A percentile compares a stretch with the other conserved stretches of the same genome.
phyloP scores from a whole-genome alignment of 176 grass and related monocot species.

The Oryza rufipogon region DNA sequence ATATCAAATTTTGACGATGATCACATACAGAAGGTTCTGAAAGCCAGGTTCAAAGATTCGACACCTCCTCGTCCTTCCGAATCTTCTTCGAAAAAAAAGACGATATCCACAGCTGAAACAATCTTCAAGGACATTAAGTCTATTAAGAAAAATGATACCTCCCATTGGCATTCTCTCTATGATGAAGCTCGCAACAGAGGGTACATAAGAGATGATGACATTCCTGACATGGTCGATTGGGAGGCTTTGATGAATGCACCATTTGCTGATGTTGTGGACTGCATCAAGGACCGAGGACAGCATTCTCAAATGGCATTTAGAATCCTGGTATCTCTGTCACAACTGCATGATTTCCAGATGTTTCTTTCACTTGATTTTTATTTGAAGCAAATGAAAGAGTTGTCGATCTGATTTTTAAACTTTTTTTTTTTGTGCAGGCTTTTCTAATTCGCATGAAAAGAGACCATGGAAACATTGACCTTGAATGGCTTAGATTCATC shows the following conservation, averaged over 20 bases:
- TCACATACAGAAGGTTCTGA: not conserved
- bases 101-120: too few species aligned
- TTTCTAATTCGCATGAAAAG: constrained; percentile 47
- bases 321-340: constrained; percentile 34
- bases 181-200: constrained; percentile 37
- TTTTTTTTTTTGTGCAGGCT: constrained; percentile 25
- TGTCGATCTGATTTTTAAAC: not conserved
- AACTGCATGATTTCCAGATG: not conserved
- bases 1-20: not conserved
- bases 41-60: not conserved
- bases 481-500: constrained; percentile 54
- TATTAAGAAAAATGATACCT: not conserved
- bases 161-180: constrained; percentile 38
- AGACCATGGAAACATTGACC: constrained; percentile 48
- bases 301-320: constrained; percentile 44
- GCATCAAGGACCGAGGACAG: constrained; percentile 46
- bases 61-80: too few species aligned
- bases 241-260: constrained; percentile 36
- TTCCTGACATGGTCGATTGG: constrained; percentile 44
- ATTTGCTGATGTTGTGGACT: constrained; percentile 13
- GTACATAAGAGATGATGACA: not conserved
- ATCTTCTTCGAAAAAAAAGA: too few species aligned
- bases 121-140: too few species aligned
- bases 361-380: not conserved
- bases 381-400: not conserved